These are phyloP conservation scores for Juglanconis oblonga DNA, from an alignment of 2,329 filamentous ascomycete species.

Conservation along the genomic window DNA sequence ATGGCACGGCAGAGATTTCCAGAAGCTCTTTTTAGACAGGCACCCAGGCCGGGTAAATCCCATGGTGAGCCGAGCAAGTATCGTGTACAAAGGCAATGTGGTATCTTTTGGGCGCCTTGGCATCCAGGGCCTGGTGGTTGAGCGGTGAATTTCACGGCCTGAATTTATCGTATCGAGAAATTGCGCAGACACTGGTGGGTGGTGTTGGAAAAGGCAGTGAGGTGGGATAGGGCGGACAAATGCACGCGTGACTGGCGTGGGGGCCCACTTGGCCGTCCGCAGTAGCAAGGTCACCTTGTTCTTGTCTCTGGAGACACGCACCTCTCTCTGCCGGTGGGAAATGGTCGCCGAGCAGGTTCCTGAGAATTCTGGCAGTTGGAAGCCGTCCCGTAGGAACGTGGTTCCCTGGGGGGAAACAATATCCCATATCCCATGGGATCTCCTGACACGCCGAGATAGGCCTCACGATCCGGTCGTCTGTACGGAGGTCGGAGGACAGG, in stretches of 20 bases:
- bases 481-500: too few relatives aligned
- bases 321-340: too few relatives aligned
- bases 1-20: slow-evolving; percentile 14
- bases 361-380: too few relatives aligned
- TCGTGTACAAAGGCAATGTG: neutral
- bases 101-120: neutral
- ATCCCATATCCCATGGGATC: too few relatives aligned
- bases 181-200: neutral
- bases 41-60: neutral
- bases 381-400: too few relatives aligned
- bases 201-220: neutral
- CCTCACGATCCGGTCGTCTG: too few relatives aligned
- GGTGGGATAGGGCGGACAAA: neutral
- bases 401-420: too few relatives aligned
- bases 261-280: too few relatives aligned
- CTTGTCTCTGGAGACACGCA: too few relatives aligned
- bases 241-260: neutral
- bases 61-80: neutral
- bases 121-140: neutral
- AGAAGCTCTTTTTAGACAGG: slow-evolving; percentile 1
- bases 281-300: too few relatives aligned
- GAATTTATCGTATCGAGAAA: slow-evolving; percentile 15
- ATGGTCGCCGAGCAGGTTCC: too few relatives aligned
- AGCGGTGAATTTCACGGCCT: neutral
- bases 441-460: too few relatives aligned